phyloP scores from a whole-genome alignment of 257 asterid species.

The Solanum commersonii region DNA sequence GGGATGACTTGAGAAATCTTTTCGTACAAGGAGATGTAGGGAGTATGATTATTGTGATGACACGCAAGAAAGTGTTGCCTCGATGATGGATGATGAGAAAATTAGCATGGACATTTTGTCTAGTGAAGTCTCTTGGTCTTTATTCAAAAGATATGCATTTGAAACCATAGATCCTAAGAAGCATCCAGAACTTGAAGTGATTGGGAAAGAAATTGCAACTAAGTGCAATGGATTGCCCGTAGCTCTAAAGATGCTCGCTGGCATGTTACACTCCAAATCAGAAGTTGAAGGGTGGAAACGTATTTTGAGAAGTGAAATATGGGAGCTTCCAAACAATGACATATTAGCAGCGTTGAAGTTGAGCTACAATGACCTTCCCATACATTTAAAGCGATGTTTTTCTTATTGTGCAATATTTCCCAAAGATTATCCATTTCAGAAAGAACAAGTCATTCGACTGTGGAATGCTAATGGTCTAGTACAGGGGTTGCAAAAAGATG shows the following conservation, averaged over 20 bases:
- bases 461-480: slow-evolving; percentile 8
- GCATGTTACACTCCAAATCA: neutral
- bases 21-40: neutral
- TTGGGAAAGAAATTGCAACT: neutral
- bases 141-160: slow-evolving; percentile 2
- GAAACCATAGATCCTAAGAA: neutral
- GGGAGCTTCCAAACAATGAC: neutral
- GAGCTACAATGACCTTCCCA: slow-evolving; percentile 16
- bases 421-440: slow-evolving; percentile 4
- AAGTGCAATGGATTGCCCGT: slow-evolving; percentile 6
- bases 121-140: neutral
- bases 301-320: slow-evolving; percentile 4
- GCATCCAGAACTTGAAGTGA: neutral
- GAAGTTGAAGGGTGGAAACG: neutral
- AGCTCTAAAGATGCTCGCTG: slow-evolving; percentile 2
- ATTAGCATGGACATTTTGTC: neutral
- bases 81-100: neutral
- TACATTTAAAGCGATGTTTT: slow-evolving; percentile 12
- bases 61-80: neutral
- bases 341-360: slow-evolving; percentile 2
- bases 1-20: neutral
- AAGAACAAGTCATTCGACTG: neutral
- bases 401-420: slow-evolving; percentile 16
- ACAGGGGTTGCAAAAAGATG: neutral
- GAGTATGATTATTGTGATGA: slow-evolving; percentile 10